Evolutionary conservation across 306 rosid species (phyloP).

Genomic region (Pyrus communis): DNA sequence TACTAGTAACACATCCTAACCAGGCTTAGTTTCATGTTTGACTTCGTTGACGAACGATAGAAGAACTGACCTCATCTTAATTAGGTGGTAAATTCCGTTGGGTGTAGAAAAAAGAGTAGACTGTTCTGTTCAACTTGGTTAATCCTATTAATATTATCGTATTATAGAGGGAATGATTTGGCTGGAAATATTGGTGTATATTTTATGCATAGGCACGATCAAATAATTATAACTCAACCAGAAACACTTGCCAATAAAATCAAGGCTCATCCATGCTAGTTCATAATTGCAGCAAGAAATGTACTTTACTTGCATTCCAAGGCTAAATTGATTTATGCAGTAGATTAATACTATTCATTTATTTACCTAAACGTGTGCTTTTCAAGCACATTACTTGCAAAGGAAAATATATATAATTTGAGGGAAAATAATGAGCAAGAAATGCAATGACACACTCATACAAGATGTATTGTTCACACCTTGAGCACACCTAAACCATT

Average conservation of each 20-base stretch:
- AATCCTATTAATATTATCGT: too few relatives aligned
- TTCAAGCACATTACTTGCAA: neutral
- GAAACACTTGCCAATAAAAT: neutral
- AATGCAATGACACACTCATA: neutral
- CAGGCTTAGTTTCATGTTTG: neutral
- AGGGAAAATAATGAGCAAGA: neutral
- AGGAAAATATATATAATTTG: neutral
- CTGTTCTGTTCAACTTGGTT: too few relatives aligned
- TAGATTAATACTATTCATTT: neutral
- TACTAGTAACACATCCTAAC: neutral
- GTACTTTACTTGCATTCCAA: constrained; percentile 13
- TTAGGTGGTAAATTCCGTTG: neutral
- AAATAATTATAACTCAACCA: neutral
- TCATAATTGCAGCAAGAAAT: constrained; percentile 7
- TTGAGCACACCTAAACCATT: neutral
- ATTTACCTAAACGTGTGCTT: neutral
- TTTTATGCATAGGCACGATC: neutral
- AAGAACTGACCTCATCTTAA: too few relatives aligned
- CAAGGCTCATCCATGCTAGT: neutral
- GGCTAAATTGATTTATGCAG: neutral
- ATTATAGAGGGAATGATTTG: neutral
- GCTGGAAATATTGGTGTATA: neutral
- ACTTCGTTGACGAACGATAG: too few relatives aligned
- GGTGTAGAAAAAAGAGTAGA: neutral
- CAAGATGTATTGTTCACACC: neutral